phyloP scores from a whole-genome alignment of 1,284 basidiomycete species.

The Spongiforma sp. region DNA sequence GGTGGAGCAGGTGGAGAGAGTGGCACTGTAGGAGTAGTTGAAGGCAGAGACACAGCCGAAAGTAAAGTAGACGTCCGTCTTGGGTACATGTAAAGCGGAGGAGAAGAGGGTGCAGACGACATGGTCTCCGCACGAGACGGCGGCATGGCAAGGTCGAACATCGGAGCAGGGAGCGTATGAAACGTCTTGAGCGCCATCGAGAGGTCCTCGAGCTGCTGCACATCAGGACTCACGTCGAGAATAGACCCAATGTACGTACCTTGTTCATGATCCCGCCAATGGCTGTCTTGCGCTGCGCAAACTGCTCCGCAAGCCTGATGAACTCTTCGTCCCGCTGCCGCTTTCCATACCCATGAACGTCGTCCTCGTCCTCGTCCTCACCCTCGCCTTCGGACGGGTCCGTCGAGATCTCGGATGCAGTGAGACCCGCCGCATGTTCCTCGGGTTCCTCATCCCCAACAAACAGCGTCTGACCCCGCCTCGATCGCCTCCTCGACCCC shows the following conservation, averaged over 20 bases:
- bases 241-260: slow-evolving; percentile 48
- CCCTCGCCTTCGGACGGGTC: slow-evolving; percentile 40
- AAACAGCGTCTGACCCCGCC: slow-evolving; percentile 30
- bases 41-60: slow-evolving; percentile 7
- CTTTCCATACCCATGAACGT: slow-evolving; percentile 46
- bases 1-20: slow-evolving; percentile 22
- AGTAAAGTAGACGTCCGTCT: slow-evolving; percentile 5
- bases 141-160: slow-evolving; percentile 39
- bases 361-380: slow-evolving; percentile 49
- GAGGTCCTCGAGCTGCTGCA: slow-evolving; percentile 48
- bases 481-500: slow-evolving; percentile 17
- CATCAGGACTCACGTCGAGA: no score
- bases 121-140: slow-evolving; percentile 37
- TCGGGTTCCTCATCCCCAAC: slow-evolving; percentile 35
- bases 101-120: slow-evolving; percentile 20
- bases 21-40: slow-evolving; percentile 2
- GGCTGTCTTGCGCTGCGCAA: slow-evolving; percentile 66
- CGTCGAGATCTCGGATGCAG: slow-evolving; percentile 28
- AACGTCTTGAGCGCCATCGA: slow-evolving; percentile 50
- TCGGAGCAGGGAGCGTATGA: slow-evolving; percentile 50
- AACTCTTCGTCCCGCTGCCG: slow-evolving; percentile 67
- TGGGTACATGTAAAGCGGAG: slow-evolving; percentile 8
- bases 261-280: slow-evolving; percentile 75
- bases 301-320: slow-evolving; percentile 64
- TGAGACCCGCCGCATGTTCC: slow-evolving; percentile 20